These are phyloP conservation scores for Tolypocladium endophyticum DNA, from an alignment of 2,329 filamentous ascomycete species.

Conservation along the genomic window DNA sequence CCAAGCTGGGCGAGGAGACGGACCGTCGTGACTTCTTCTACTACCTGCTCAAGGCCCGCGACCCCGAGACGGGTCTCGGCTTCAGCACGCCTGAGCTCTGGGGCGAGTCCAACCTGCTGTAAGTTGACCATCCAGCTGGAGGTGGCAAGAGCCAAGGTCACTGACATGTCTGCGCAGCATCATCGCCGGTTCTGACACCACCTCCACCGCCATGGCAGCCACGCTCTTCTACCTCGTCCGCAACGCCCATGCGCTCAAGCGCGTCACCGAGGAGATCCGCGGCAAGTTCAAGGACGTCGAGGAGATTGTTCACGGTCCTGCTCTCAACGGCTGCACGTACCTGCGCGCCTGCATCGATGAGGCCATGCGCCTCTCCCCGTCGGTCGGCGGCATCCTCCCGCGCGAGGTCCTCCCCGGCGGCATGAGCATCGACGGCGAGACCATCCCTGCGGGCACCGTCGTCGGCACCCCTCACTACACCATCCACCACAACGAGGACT, in stretches of 20 bases:
- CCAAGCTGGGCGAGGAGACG: slow-evolving; percentile 52
- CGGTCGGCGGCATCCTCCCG: slow-evolving; percentile 48
- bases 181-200: slow-evolving; percentile 63
- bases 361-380: slow-evolving; percentile 52
- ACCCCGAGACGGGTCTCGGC: slow-evolving; percentile 59
- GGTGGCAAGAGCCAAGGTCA: background rate
- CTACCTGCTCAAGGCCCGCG: slow-evolving; percentile 60
- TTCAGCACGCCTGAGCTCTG: slow-evolving; percentile 58
- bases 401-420: slow-evolving; percentile 49
- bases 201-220: slow-evolving; percentile 55
- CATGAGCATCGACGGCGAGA: slow-evolving; percentile 40
- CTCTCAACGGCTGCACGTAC: slow-evolving; percentile 42
- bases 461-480: slow-evolving; percentile 58
- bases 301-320: slow-evolving; percentile 42
- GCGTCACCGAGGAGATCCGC: slow-evolving; percentile 41
- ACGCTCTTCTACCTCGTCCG: slow-evolving; percentile 53
- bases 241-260: slow-evolving; percentile 34
- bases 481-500: slow-evolving; percentile 54
- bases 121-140: slow-evolving; percentile 12
- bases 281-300: slow-evolving; percentile 38
- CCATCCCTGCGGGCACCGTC: slow-evolving; percentile 47
- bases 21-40: slow-evolving; percentile 68
- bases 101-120: slow-evolving; percentile 60
- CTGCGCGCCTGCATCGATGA: slow-evolving; percentile 56
- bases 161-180: slow-evolving; percentile 31